Conservation (phyloP, 768 basidiomycete species). For the button mushroom (Agaricus bisporus) region DNA sequence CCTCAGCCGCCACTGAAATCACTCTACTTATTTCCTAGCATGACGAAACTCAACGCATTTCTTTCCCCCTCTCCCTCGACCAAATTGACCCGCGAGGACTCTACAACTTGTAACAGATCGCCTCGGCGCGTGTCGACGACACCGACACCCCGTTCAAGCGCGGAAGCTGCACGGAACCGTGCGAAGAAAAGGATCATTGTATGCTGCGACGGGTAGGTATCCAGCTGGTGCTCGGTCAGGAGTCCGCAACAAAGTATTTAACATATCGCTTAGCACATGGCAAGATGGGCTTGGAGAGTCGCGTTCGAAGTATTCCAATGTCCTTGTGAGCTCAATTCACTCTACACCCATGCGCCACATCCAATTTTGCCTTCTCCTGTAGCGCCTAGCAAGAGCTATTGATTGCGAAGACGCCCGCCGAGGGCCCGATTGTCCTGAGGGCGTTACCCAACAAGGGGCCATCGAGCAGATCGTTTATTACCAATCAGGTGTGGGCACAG, state of each 20-base stretch:
- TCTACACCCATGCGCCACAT: background rate
- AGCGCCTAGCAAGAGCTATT: conserved; percentile 52
- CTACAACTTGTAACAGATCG: conserved; percentile 19
- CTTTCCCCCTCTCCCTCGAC: background rate
- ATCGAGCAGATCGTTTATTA: conserved; percentile 62
- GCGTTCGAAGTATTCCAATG: conserved; percentile 48
- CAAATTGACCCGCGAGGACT: background rate
- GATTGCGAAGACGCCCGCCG: conserved; percentile 41
- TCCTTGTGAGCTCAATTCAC: conserved; percentile 36
- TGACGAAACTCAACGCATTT: background rate
- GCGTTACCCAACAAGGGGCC: conserved; percentile 11
- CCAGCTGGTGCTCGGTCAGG: background rate
- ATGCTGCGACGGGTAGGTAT: conserved; percentile 67
- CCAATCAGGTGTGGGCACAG: conserved; percentile 56
- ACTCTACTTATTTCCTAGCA: background rate
- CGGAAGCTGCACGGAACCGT: conserved; percentile 13
- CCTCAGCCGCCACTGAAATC: too few relatives aligned
- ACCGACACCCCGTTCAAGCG: conserved; percentile 18
- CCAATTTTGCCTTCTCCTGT: background rate
- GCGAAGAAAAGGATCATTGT: conserved; percentile 58
- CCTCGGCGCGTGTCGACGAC: conserved; percentile 29
- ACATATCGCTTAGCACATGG: conserved; percentile 50
- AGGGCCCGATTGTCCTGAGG: conserved; percentile 5
- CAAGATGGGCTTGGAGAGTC: conserved; percentile 52
- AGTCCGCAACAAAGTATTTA: background rate